A percentile compares a stretch with the other conserved stretches of the same genome.
phyloP scores from a whole-genome alignment of 768 basidiomycete species.

The Candolleomyces eurysporus region DNA sequence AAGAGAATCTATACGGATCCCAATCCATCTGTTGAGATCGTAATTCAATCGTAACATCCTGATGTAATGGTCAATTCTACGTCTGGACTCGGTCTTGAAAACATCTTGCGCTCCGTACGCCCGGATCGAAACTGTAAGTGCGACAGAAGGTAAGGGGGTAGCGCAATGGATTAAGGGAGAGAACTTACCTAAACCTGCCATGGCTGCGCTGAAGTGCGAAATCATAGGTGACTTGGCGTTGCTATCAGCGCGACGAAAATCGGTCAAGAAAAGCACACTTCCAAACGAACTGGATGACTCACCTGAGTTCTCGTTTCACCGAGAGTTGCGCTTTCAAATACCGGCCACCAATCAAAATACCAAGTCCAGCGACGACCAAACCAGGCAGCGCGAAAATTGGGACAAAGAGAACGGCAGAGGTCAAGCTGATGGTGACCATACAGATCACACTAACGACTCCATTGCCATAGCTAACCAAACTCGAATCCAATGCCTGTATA shows the following conservation, averaged over 20 bases:
- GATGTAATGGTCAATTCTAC: too few relatives aligned
- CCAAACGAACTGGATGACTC: conserved; percentile 15
- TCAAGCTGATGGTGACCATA: too few relatives aligned
- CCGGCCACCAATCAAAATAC: conserved; percentile 40
- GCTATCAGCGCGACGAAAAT: conserved; percentile 7
- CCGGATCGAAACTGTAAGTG: conserved; percentile 51
- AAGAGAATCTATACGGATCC: too few relatives aligned
- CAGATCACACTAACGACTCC: conserved; percentile 41
- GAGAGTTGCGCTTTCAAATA: conserved; percentile 48
- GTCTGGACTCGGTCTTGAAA: too few relatives aligned
- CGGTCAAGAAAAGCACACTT: neutral
- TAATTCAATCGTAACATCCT: too few relatives aligned
- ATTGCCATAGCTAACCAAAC: conserved; percentile 27
- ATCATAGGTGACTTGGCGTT: conserved; percentile 35
- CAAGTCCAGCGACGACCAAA: conserved; percentile 38
- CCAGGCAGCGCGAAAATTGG: too few relatives aligned
- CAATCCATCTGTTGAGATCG: too few relatives aligned
- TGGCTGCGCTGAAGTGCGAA: conserved; percentile 50
- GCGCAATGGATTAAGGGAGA: conserved; percentile 52
- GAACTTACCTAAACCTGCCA: too few relatives aligned
- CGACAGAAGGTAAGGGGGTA: neutral
- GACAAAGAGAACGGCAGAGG: too few relatives aligned
- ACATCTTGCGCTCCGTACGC: too few relatives aligned
- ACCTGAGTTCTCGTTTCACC: conserved; percentile 48
- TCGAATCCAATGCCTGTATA: conserved; percentile 57